Conservation (phyloP, 805 yeast species). For the Candida easanensis region DNA sequence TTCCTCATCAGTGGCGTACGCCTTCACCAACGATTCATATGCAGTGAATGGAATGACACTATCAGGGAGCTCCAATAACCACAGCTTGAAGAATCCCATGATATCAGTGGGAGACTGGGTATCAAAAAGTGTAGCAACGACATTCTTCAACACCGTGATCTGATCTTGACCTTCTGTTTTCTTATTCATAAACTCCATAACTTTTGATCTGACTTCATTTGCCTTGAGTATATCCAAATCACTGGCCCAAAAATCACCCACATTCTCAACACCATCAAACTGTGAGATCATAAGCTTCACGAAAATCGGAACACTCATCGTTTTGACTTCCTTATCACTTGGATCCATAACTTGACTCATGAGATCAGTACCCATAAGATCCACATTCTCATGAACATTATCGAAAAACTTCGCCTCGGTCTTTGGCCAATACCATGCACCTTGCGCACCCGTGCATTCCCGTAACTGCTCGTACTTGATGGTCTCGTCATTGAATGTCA, state of each 20-base stretch:
- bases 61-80: conserved; percentile 60
- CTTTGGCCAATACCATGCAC: conserved; percentile 29
- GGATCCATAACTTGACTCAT: conserved; percentile 15
- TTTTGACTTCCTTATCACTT: conserved; percentile 7
- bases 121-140: conserved; percentile 15
- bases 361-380: conserved; percentile 25
- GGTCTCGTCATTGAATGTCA: conserved; percentile 5
- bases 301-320: conserved; percentile 22
- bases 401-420: conserved; percentile 14
- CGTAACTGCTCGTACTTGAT: conserved; percentile 12
- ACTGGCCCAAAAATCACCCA: conserved; percentile 10
- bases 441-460: conserved; percentile 7
- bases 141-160: neutral
- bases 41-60: conserved; percentile 43
- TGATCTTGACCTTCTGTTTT: neutral
- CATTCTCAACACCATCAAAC: conserved; percentile 10
- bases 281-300: conserved; percentile 7
- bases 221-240: conserved; percentile 21
- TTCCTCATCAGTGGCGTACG: conserved; percentile 11
- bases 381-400: conserved; percentile 5
- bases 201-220: conserved; percentile 14
- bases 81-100: conserved; percentile 46
- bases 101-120: conserved; percentile 17
- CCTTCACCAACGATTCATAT: conserved; percentile 24
- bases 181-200: neutral